Conservation (phyloP, 352 stramenopile species). For the Stramenopiles sp. region DNA sequence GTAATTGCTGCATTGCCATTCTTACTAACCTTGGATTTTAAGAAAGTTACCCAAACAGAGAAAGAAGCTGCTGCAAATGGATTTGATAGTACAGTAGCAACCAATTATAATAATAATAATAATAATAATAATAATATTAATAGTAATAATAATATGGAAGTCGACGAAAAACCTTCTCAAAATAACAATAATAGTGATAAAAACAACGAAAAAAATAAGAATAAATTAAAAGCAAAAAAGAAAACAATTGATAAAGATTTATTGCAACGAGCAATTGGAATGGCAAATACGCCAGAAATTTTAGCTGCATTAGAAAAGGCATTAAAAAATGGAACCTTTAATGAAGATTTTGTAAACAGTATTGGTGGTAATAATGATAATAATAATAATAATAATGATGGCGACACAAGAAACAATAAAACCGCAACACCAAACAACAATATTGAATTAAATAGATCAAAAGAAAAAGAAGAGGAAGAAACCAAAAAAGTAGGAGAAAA, state of each 20-base stretch:
- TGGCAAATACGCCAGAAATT: background rate
- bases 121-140: background rate
- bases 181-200: background rate
- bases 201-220: no score
- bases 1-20: background rate
- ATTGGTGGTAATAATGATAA: no score
- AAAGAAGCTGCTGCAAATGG: background rate
- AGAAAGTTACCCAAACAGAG: background rate
- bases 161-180: no score
- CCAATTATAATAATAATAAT: background rate
- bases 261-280: background rate
- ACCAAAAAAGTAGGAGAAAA: no score
- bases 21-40: background rate
- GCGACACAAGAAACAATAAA: no score
- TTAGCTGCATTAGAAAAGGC: background rate
- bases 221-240: no score
- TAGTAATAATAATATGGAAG: background rate
- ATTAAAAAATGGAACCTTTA: background rate
- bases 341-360: background rate
- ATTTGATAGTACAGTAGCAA: background rate
- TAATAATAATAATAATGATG: no score
- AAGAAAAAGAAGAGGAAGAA: no score
- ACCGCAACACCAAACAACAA: no score
- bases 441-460: no score
- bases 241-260: background rate